These are phyloP conservation scores for Chrysochromulina parva DNA, from an alignment of 78 protist species.

Conservation along the genomic window DNA sequence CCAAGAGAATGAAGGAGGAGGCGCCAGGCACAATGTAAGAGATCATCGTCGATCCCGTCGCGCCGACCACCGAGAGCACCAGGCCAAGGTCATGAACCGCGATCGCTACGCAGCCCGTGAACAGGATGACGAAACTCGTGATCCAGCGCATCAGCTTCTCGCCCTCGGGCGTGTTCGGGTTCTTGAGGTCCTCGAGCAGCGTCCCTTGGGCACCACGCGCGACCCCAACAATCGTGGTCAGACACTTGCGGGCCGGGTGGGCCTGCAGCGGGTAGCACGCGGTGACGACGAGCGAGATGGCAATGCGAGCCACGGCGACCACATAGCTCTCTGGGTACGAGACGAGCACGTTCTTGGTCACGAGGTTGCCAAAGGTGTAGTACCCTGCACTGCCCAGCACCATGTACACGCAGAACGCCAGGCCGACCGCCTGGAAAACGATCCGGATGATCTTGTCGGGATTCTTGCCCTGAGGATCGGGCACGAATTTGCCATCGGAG, in stretches of 20 bases:
- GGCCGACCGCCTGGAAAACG: too few species aligned
- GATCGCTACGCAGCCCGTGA: neutral
- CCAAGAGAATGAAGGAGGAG: too few species aligned
- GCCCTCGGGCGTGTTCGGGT: neutral
- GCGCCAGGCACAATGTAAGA: too few species aligned
- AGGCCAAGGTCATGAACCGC: neutral
- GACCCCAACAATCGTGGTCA: neutral
- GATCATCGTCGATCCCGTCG: too few species aligned
- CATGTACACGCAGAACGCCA: too few species aligned
- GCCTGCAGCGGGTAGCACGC: constrained; percentile 27
- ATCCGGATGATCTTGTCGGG: too few species aligned
- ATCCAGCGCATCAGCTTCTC: neutral
- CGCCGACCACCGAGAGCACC: neutral
- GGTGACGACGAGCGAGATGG: neutral
- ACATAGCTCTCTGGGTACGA: neutral
- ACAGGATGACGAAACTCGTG: neutral
- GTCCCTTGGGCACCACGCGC: too few species aligned
- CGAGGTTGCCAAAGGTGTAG: neutral
- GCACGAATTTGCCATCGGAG: neutral
- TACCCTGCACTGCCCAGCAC: too few species aligned
- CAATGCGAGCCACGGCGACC: neutral
- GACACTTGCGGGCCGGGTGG: constrained; percentile 5
- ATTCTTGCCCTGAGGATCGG: too few species aligned
- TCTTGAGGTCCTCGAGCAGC: neutral
- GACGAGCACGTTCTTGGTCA: neutral